Percentiles rank a stretch among this genome's conserved stretches.
These are phyloP conservation scores for Striga hermonthica DNA, from an alignment of 305 asterid genomes.

Conservation along the genomic window DNA sequence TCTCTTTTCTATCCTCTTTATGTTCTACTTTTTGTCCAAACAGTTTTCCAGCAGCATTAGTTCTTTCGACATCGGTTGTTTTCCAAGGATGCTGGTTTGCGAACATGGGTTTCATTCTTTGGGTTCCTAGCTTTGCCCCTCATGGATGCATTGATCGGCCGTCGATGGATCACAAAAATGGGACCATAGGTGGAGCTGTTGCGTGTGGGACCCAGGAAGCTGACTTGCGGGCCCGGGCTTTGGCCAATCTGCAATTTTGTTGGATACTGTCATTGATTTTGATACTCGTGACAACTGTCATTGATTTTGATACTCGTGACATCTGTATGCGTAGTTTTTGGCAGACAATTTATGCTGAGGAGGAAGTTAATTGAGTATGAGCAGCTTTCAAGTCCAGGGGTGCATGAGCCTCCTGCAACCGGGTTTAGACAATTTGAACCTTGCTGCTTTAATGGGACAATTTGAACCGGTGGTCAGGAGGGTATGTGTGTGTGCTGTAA, in stretches of 20 bases:
- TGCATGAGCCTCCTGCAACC: conserved; percentile 35
- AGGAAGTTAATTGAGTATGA: conserved; percentile 46
- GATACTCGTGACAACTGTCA: conserved; percentile 38
- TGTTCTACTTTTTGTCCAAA: conserved; percentile 42
- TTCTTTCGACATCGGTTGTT: conserved; percentile 52
- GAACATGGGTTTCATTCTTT: conserved; percentile 65
- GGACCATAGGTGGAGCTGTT: conserved; percentile 35
- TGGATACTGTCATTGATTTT: conserved; percentile 60
- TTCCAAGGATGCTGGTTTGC: conserved; percentile 80
- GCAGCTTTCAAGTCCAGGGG: conserved; percentile 42
- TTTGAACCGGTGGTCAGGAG: neutral
- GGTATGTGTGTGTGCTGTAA: no score
- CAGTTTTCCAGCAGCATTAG: conserved; percentile 53
- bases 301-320: conserved; percentile 46
- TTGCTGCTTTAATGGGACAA: neutral
- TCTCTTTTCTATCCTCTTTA: conserved; percentile 51
- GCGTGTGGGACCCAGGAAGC: conserved; percentile 37
- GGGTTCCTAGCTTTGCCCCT: conserved; percentile 54
- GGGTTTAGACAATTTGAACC: conserved; percentile 46
- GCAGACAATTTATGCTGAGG: conserved; percentile 31
- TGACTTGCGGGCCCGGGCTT: conserved; percentile 46
- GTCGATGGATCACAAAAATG: conserved; percentile 18
- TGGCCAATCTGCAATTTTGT: conserved; percentile 73
- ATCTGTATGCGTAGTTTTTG: conserved; percentile 36
- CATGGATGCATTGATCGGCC: conserved; percentile 47